Evolutionary conservation across 2,329 filamentous ascomycete genomes (phyloP), one percentile per base, ranked within the genome.

Genomic region (Cladophialophora yegresii): DNA sequence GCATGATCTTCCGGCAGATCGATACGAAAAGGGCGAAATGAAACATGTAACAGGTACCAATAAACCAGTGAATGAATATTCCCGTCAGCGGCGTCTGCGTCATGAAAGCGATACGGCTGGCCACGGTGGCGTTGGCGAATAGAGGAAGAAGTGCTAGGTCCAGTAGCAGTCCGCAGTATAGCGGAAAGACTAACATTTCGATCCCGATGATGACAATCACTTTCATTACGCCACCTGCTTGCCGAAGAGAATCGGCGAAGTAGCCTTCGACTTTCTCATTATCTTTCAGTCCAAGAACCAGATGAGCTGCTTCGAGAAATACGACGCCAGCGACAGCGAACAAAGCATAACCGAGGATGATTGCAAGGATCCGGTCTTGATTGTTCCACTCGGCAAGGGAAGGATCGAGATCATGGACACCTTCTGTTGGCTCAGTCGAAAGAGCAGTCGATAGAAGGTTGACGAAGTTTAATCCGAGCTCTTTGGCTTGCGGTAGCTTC

Each of bases 11-110:
- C 67, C 95, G 89, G 77, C 95, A 99, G 93, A 99, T 98, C 62
- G 93, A 96, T 20, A 99, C 95, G 75, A 99, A 99, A 2, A 99
- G 84, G 4, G 95, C 95, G 75, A 99, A 99, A 75, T 99, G 95
- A 79, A 99, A 99, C 96, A 99, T 99, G 77, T 99, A 99, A 68
- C 93, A 96, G 3, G 95, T 99, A 55, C 95, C 95, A 62, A 97
- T 89, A 74, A 99, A 99, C 95, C 95, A 99, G 76, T 99, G 95
- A 58, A 98, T 90, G 75, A 99, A 99, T 13, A 96, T 86, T 13
- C 93, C 96, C 0, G 92, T 97, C 70, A 93, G 84, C 0, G 95
- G 95, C 66, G 89, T 92, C 66, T 87, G 83, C 61, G 86, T 80
- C 1, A 91, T 91, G 73, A 96, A 99, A 3, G 87, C 80, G 58